phyloP scores from a whole-genome alignment of 352 stramenopile genomes.

The Globisporangium lucens region DNA sequence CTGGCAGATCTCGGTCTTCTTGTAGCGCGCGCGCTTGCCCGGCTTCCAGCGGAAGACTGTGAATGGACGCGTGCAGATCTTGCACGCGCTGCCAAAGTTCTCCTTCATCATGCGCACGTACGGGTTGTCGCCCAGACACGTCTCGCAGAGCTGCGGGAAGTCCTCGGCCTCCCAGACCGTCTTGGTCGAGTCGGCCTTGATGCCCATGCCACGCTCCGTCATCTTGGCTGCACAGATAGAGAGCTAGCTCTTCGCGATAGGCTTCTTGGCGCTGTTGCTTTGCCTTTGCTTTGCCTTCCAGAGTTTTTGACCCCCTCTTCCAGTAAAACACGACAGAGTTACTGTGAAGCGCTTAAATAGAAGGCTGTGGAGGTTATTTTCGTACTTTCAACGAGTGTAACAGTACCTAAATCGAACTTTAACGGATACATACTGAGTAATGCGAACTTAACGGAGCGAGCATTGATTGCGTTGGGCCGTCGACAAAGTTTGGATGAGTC shows the following conservation, averaged over 20 bases:
- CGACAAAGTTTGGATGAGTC: not conserved
- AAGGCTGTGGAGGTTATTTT: not conserved
- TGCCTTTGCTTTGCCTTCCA: conserved; percentile 9
- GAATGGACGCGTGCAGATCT: conserved; percentile 97
- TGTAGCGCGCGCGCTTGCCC: conserved; percentile 96
- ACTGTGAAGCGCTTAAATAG: not conserved
- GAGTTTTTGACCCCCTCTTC: conserved; percentile 12
- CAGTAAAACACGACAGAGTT: not conserved
- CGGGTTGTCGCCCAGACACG: conserved; percentile 98
- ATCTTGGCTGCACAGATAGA: conserved; percentile 27
- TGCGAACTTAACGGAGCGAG: not conserved
- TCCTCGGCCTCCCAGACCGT: conserved; percentile 91
- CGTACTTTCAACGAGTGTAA: not conserved
- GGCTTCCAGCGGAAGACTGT: conserved; percentile 98
- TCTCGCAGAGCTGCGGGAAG: conserved; percentile 98
- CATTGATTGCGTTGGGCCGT: conserved; percentile 1
- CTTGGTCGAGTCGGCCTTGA: conserved; percentile 88
- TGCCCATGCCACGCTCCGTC: conserved; percentile 82
- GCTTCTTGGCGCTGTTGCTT: conserved; percentile 1
- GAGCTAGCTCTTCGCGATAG: not conserved
- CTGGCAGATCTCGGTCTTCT: conserved; percentile 98
- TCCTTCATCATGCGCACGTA: conserved; percentile 99
- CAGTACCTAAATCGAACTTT: not conserved
- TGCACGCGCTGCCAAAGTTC: conserved; percentile 94
- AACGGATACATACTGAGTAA: not conserved